Evolutionary conservation across 768 basidiomycete species (phyloP), one percentile per base, ranked within the genome.

Genomic region (Kwoniella dendrophila): DNA sequence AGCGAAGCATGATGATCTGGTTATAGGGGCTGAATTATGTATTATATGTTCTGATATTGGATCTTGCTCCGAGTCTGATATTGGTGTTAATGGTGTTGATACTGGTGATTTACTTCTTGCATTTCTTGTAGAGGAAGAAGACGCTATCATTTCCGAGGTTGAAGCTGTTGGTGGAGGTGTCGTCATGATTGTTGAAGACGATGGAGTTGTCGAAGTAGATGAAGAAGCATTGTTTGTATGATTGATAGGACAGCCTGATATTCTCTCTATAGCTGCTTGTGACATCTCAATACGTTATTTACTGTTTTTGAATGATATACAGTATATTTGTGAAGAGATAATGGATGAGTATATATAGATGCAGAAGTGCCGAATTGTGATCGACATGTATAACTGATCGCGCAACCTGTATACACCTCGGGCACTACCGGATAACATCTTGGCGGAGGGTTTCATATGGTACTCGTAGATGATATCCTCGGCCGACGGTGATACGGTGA

Each of bases 351-450:
- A 43, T 10, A 43, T 43, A 20, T 11, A n/a, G 20, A 38, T 8
- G 8, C 36, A 38, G 8, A n/a, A n/a, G n/a, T n/a, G n/a, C n/a
- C n/a, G n/a, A n/a, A n/a, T 38, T 8, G 36, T 43, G 41, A 43
- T 43, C 41, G 41, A n/a, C 41, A 16, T 36, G 16, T 8, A 8
- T 8, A 36, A 8, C 34, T 24, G 45, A 48, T 48, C 20, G 26
- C 24, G 11, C 47, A 48, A 11, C 20, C 26, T 27, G 16, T 5
- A 30, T 22, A 5, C 12, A 11, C 30, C 30, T 51, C 49, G 49
- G 49, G 49, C 49, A 51, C 14, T n/a, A 51, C 49, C 49, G 49
- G 49, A 11, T 14, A 20, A 33, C 49, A 20, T 33, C n/a, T 27
- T 44, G 18, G 24, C 43, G 20, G 22, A 24, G 24, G n/a, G n/a